Evolutionary conservation across 73 alveolate genomes (phyloP), one percentile per base, ranked within the genome.

Genomic region (Paramecium primaurelia): DNA sequence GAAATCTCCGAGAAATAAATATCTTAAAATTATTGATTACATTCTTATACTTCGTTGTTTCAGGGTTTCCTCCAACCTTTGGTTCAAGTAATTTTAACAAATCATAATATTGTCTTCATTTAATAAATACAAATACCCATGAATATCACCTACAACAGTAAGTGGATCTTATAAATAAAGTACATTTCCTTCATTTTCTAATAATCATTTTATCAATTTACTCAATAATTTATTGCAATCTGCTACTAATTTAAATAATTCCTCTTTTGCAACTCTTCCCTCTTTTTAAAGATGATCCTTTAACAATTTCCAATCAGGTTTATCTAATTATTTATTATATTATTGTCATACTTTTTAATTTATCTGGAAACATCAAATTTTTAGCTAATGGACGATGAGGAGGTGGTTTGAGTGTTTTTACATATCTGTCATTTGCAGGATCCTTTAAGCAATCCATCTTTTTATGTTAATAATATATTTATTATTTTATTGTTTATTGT

Each of bases 111-210:
- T 96, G 88, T 26, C 99, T 87, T 47, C 4, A 37, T 87, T 37
- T 64, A 12, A 30, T 30, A 12, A 22, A 11, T 11, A 10, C 2
- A 32, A 73, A 37, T 97, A 95, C 38, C 99, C 99, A 92, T 98
- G 99, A 26, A 98, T 92, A 90, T 98, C 99, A 22, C 99, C 99
- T 26, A 98, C 99, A 40, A 95, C 98, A 45, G 98, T 97, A 32
- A 96, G 97, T 38, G 99, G 98, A 85, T 96, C 98, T 83, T 96
- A 83, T 34, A 95, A 93, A 64, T 93, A 93, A 69, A 96, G 77
- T 36, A 98, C 92, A 83, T 98, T 98, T 14, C 99, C 98, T 84
- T 98, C 99, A 86, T 93, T 96, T 95, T 96, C 93, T 80, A 92
- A 37, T 42, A 26, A 45, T 80, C 34, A 45, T 20, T 12, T 80